Percentiles rank a stretch among this genome's conserved stretches.
phyloP scores from a whole-genome alignment of 331 rosid species.

The Prunus yedoensis region DNA sequence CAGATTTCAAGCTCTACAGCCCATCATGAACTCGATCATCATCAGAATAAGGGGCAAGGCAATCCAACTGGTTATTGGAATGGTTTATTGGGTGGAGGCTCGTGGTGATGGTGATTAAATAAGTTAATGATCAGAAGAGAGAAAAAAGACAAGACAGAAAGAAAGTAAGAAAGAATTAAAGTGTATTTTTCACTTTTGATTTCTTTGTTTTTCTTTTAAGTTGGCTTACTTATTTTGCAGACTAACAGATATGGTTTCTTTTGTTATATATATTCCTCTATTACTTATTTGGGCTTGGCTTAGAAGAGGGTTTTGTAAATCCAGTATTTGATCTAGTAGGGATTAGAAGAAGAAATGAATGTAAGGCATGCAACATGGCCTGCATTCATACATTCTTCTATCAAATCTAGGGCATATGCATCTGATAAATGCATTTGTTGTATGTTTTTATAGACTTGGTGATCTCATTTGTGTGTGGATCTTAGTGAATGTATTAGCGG shows the following conservation, averaged over 20 bases:
- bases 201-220: slow-evolving; percentile 14
- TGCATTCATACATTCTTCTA: slow-evolving; percentile 48
- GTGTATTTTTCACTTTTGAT: slow-evolving; percentile 26
- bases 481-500: background rate
- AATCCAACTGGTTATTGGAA: slow-evolving; percentile 82
- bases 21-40: slow-evolving; percentile 17
- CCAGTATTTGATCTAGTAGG: slow-evolving; percentile 8
- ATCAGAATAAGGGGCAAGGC: slow-evolving; percentile 60
- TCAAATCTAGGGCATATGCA: slow-evolving; percentile 19
- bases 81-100: slow-evolving; percentile 81
- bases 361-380: slow-evolving; percentile 34
- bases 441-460: slow-evolving; percentile 30
- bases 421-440: slow-evolving; percentile 12
- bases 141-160: slow-evolving; percentile 13
- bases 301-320: slow-evolving; percentile 15
- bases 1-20: slow-evolving; percentile 39
- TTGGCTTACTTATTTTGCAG: slow-evolving; percentile 28
- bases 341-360: slow-evolving; percentile 49
- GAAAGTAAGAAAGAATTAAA: slow-evolving; percentile 7
- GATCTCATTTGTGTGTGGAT: background rate
- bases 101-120: slow-evolving; percentile 50
- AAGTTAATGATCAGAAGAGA: slow-evolving; percentile 4
- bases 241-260: slow-evolving; percentile 54
- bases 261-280: background rate
- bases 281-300: slow-evolving; percentile 14